Evolutionary conservation across 495 filamentous ascomycete genomes (phyloP).

Genomic region (Penicillium pancosmium): DNA sequence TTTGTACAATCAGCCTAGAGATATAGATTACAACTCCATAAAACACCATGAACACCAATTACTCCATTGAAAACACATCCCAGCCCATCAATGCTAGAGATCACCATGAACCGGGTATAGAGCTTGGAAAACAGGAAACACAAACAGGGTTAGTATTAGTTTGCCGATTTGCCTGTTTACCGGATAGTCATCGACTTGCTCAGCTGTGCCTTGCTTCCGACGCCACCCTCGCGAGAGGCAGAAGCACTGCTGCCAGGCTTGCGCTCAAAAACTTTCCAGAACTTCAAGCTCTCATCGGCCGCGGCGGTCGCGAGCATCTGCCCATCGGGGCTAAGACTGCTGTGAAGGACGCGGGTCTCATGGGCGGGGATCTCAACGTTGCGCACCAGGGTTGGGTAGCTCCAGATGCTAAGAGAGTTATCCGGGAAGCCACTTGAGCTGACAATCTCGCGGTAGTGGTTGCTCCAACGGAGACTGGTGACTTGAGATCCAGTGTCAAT

Average conservation of each 20-base stretch:
- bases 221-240: slow-evolving; percentile 56
- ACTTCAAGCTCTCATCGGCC: slow-evolving; percentile 96
- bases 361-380: slow-evolving; percentile 99
- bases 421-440: slow-evolving; percentile 98
- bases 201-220: slow-evolving; percentile 71
- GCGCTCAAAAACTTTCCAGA: slow-evolving; percentile 99
- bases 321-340: slow-evolving; percentile 91
- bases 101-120: slow-evolving; percentile 27
- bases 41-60: slow-evolving; percentile 15
- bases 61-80: slow-evolving; percentile 21
- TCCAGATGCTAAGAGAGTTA: slow-evolving; percentile 98
- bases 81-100: slow-evolving; percentile 32
- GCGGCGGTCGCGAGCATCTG: slow-evolving; percentile 96
- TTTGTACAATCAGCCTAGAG: slow-evolving; percentile 20
- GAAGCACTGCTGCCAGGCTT: slow-evolving; percentile 71
- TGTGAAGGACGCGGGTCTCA: slow-evolving; percentile 94
- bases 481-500: slow-evolving; percentile 98
- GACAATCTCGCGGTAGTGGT: slow-evolving; percentile 96
- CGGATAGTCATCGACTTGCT: slow-evolving; percentile 97
- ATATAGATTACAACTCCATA: slow-evolving; percentile 18
- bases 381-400: slow-evolving; percentile 92
- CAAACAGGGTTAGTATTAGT: slow-evolving; percentile 21
- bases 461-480: slow-evolving; percentile 92
- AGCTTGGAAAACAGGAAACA: slow-evolving; percentile 22
- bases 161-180: slow-evolving; percentile 45